Evolutionary conservation across 129 eudicot species (phyloP), one percentile per base, ranked within the genome.

Genomic region (Cynara cardunculus): DNA sequence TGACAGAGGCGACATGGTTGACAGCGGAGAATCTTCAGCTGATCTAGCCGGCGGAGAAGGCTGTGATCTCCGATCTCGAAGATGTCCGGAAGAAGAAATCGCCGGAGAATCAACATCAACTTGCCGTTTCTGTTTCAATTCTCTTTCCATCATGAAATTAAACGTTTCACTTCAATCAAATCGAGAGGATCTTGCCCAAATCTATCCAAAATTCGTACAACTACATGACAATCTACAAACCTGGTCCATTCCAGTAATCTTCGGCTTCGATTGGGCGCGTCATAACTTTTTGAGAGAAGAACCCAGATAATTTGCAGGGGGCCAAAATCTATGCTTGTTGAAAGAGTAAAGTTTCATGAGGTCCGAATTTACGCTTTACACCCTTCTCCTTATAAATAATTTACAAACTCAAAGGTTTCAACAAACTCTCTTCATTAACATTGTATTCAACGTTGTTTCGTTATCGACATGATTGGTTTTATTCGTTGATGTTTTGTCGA

Each of bases 1-100:
- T 35, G 86, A 73, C 4, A 64, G 78, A 39, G 94, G 85, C n/a
- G 89, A 84, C 6, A 83, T 19, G 44, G 83, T 61, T 22, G 86
- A 77, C 8, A 72, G 25, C 14, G 82, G 75, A 4, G 86, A 83
- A 41, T 77, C 82, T 83, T 77, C 69, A 1, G 91, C 75, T 11
- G 90, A 89, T 9, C 70, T 80, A 5, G 78, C 73, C 7, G 90
- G 85, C 64, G 80, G 86, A 53, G 82, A 72, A 22, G 79, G 37
- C 26, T 78, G 78, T 53, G 82, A 22, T 37, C 75, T 67, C 78
- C 85, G 71, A 83, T 86, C 79, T 16, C 69, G 83, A 39, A 72
- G 89, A 34, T 80, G 78, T 75, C 64, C n/a, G 79, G 78, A 84
- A 66, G 71, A 79, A 30, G 83, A 77, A 13, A 78, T 53, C 5